Evolutionary conservation across 192 early-diverging fungal species (phyloP).

Genomic region (Pilaira anomala): DNA sequence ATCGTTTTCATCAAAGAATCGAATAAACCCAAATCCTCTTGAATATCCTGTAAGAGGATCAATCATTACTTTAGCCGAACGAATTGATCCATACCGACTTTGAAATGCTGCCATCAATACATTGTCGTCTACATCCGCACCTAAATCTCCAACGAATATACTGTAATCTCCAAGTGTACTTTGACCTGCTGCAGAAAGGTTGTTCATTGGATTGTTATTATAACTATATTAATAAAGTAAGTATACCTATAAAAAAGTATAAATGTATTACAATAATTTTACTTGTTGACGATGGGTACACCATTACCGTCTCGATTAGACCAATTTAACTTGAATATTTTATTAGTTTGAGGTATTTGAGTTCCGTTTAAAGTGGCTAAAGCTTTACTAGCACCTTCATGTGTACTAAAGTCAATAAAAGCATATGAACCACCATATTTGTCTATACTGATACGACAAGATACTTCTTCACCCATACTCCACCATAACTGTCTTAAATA

Average conservation of each 20-base stretch:
- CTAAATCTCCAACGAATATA: slow-evolving; percentile 18
- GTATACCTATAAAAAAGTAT: background rate
- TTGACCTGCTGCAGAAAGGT: background rate
- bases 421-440: slow-evolving; percentile 20
- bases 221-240: background rate
- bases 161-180: slow-evolving; percentile 13
- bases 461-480: slow-evolving; percentile 16
- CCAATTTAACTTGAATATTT: slow-evolving; percentile 17
- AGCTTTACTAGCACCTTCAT: background rate
- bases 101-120: slow-evolving; percentile 19
- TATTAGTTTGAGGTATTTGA: slow-evolving; percentile 14
- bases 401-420: slow-evolving; percentile 16
- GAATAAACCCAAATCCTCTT: slow-evolving; percentile 83
- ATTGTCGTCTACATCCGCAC: slow-evolving; percentile 6
- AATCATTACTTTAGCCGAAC: slow-evolving; percentile 82
- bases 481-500: slow-evolving; percentile 14
- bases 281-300: background rate
- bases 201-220: too few relatives aligned
- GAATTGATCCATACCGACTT: slow-evolving; percentile 9
- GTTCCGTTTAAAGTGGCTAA: slow-evolving; percentile 4
- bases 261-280: too few relatives aligned
- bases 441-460: slow-evolving; percentile 16
- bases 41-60: slow-evolving; percentile 79
- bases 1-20: slow-evolving; percentile 15
- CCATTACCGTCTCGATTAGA: slow-evolving; percentile 15